Evolutionary conservation across 208 protist genomes (phyloP), one percentile per base, ranked within the genome.

Genomic region (Spongospora subterranea): DNA sequence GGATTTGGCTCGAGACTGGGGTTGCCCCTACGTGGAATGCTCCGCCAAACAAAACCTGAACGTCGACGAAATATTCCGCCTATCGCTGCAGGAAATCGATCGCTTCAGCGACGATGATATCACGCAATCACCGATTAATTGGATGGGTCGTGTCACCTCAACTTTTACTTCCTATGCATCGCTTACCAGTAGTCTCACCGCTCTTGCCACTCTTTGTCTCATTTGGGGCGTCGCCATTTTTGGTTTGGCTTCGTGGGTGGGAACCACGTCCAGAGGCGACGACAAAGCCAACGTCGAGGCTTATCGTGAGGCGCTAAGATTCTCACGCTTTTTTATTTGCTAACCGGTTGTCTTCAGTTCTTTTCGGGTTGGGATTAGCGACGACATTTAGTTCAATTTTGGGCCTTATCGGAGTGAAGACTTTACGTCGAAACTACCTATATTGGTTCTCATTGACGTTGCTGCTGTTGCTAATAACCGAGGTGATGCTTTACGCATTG

Each of bases 41-140:
- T 82, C 71, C n/a, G 71, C 71, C 35, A 82, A 82, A 43, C 71
- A 82, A n/a, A 82, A 82, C 71, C 6, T 82, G 17, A 82, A 82
- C 71, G 71, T 82, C 71, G 71, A 82, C 17, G 71, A 82, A n/a
- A 43, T 82, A 6, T 82, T 82, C n/a, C 71, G 71, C 17, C 71
- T 82, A 82, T 45, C 71, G 71, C 71, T 82, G 71, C 71, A 82
- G 71, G 71, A 82, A n/a, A 82, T 82, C n/a, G 71, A 82, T 43
- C 71, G 71, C 6, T 82, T 82, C 71, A 82, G 71, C 35, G n/a
- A 35, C 71, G 71, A 82, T 6, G 71, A 82, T n/a, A 82, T 82
- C 71, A 43, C 11, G 71, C 35, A 6, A 35, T 13, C 71, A 43
- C 13, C 71, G n/a, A 13, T 43, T n/a, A 40, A n/a, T 6, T 82